Conservation (phyloP, 371 early-diverging fungal genomes). For the Blakeslea trispora region DNA sequence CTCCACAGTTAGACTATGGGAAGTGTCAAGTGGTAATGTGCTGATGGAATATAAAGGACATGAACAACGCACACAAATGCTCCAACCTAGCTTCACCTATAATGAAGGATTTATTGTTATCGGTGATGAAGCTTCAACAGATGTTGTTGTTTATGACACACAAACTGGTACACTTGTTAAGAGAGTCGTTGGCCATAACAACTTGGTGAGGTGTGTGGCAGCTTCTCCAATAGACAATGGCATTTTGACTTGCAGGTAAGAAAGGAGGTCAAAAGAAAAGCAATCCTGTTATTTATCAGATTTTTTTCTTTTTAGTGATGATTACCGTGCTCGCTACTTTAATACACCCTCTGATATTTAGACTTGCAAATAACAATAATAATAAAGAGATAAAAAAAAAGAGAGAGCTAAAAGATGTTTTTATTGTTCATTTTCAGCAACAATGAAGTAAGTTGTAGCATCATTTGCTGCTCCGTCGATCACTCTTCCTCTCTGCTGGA, state of each 20-base stretch:
- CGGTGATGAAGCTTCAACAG: slow-evolving; percentile 70
- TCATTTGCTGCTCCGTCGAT: background rate
- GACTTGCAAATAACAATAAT: background rate
- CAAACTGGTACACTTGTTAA: slow-evolving; percentile 57
- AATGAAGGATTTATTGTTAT: slow-evolving; percentile 82
- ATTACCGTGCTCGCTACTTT: slow-evolving; percentile 54
- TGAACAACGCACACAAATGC: slow-evolving; percentile 43
- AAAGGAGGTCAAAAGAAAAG: background rate
- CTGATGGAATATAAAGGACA: slow-evolving; percentile 73
- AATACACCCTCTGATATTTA: slow-evolving; percentile 16
- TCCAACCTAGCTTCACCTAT: slow-evolving; percentile 65
- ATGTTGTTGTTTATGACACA: slow-evolving; percentile 69
- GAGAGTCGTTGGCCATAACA: slow-evolving; percentile 50
- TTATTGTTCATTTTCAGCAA: background rate
- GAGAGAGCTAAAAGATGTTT: background rate
- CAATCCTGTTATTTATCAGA: background rate
- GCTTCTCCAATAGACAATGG: slow-evolving; percentile 52
- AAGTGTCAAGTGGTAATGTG: slow-evolving; percentile 70
- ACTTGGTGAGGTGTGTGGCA: slow-evolving; percentile 46
- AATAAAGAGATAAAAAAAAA: too few species aligned
- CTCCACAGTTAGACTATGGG: slow-evolving; percentile 80
- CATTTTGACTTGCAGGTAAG: slow-evolving; percentile 54
- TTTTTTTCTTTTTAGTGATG: slow-evolving; percentile 34
- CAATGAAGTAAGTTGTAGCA: background rate
- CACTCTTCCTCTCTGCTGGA: background rate